Percentiles rank a stretch among this genome's conserved stretches.
These are phyloP conservation scores for Lathyrus aphaca DNA, from an alignment of 306 rosid genomes.

Conservation along the genomic window DNA sequence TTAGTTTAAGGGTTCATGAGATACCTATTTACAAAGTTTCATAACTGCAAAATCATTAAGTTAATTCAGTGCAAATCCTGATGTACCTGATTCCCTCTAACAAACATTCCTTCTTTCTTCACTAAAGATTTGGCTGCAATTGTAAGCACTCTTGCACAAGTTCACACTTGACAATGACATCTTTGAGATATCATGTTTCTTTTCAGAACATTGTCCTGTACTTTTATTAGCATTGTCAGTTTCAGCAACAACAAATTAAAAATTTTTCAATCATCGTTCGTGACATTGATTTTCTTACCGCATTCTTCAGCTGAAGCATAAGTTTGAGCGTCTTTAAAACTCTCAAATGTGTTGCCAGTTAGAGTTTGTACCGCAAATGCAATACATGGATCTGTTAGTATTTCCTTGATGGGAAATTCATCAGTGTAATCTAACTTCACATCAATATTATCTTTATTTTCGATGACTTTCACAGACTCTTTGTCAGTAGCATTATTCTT, in stretches of 20 bases:
- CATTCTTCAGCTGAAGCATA: constrained; percentile 37
- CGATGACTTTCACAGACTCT: constrained; percentile 34
- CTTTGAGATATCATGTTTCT: constrained; percentile 46
- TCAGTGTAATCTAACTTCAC: constrained; percentile 42
- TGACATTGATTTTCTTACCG: constrained; percentile 28
- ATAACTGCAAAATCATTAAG: no score
- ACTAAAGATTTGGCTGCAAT: constrained; percentile 41
- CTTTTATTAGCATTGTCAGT: constrained; percentile 30
- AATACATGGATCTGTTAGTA: constrained; percentile 84
- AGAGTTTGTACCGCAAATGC: constrained; percentile 91
- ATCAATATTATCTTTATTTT: constrained; percentile 39
- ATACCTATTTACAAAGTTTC: constrained; percentile 29
- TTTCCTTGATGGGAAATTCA: constrained; percentile 58
- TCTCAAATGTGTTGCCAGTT: constrained; percentile 57
- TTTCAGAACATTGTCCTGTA: constrained; percentile 42
- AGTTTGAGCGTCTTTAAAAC: constrained; percentile 42
- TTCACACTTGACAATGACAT: constrained; percentile 41
- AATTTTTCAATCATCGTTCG: constrained; percentile 6
- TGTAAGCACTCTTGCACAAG: constrained; percentile 39
- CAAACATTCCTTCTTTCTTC: constrained; percentile 50
- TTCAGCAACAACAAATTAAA: constrained; percentile 24
- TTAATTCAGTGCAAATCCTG: no score
- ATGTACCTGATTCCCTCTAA: constrained; percentile 37
- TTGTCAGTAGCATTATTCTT: neutral
- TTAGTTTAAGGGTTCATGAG: constrained; percentile 27